Evolutionary conservation across 768 basidiomycete genomes (phyloP), one percentile per base, ranked within the genome.

Genomic region (Leccinum boreale): DNA sequence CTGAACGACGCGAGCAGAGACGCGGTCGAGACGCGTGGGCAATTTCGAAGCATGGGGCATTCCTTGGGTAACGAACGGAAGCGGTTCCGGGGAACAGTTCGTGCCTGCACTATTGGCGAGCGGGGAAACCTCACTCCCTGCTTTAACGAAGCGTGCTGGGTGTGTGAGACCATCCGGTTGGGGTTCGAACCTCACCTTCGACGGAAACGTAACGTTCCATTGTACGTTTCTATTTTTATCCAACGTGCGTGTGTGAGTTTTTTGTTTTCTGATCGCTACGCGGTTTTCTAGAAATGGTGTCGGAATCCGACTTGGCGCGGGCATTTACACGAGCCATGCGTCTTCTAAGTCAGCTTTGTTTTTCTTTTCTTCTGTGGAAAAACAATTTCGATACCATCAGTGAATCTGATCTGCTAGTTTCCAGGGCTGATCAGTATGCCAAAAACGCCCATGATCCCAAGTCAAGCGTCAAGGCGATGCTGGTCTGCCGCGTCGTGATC

Each of bases 251-350:
- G 31, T 14, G 31, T 12, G 31, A 33, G 17, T 24, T 10, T 17
- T n/a, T 31, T 44, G n/a, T 35, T 45, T 60, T 56, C 65, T 66
- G 57, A 66, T 47, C 0, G 5, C 3, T 8, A 19, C 5, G 12
- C 2, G 3, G 35, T 36, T 29, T 29, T 28, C 23, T 28, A 68
- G 66, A 36, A n/a, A 57, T n/a, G 58, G 49, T 2, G 1, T 4
- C 9, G 68, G 68, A 3, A 61, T 68, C 8, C 60, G 67, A 47
- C 63, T 69, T 3, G 69, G 69, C 1, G 66, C 66, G 11, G 68
- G 68, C 23, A 59, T 69, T 21, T 70, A 69, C 28, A 64, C 68
- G 3, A 68, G 55, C 14, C 44, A 42, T 7, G 23, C 59, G 1
- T 66, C 69, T 29, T 66, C 67, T 39, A 70, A 69, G 68, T 70